These are phyloP conservation scores for Colletotrichum sp. DNA, from an alignment of 2,329 filamentous ascomycete species.

Conservation along the genomic window DNA sequence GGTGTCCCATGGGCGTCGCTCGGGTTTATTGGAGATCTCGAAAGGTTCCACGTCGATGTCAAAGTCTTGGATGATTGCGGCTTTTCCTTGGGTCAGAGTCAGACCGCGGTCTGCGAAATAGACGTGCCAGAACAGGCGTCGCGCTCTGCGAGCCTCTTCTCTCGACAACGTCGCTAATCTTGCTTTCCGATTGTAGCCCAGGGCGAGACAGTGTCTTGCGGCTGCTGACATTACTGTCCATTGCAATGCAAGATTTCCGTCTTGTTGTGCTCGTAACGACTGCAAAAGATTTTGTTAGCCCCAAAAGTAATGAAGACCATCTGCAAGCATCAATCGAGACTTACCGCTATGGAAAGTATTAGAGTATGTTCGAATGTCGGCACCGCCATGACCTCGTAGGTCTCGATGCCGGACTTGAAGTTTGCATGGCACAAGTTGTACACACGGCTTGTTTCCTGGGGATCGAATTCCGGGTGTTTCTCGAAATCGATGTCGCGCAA, in stretches of 20 bases:
- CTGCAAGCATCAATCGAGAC: not conserved
- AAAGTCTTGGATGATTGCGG: conserved; percentile 20
- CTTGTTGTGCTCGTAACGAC: conserved; percentile 21
- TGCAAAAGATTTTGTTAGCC: not conserved
- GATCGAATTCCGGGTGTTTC: not conserved
- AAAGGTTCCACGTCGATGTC: conserved; percentile 20
- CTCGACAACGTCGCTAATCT: not conserved
- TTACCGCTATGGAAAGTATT: conserved; percentile 18
- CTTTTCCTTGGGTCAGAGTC: conserved; percentile 21
- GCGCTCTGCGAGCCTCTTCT: conserved; percentile 7
- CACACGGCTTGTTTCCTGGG: conserved; percentile 5
- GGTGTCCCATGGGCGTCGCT: conserved; percentile 15
- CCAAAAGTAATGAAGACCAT: not conserved
- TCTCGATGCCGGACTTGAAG: conserved; percentile 19
- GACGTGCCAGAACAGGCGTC: conserved; percentile 24
- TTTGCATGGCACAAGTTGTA: conserved; percentile 15
- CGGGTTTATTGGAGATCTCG: not conserved
- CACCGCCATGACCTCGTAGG: conserved; percentile 17
- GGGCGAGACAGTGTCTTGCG: conserved; percentile 21
- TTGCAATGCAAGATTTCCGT: conserved; percentile 20
- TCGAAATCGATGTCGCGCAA: conserved; percentile 20
- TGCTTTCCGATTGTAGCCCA: conserved; percentile 24
- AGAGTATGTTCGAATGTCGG: conserved; percentile 19
- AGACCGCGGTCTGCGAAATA: conserved; percentile 22
- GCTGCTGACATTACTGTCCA: conserved; percentile 21